Evolutionary conservation across 345 rosid genomes (phyloP), one percentile per base, ranked within the genome.

Genomic region (Pistacia integerrima): DNA sequence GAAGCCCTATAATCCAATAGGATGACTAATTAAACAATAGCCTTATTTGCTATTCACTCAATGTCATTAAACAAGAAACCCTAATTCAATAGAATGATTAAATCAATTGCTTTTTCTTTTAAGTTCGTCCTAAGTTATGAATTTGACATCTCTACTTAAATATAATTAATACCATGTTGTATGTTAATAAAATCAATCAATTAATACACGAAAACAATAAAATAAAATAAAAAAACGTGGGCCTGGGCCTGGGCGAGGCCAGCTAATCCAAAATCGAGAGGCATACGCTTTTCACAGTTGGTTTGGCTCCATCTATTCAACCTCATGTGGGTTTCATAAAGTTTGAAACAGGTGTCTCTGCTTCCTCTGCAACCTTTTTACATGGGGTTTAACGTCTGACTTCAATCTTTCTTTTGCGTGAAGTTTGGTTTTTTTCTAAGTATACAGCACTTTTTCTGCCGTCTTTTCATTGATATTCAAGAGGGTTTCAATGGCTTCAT

Each of bases 401-500:
- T 55, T 54, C 70, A 36, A 38, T 36, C 58, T 49, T 13, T 48
- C 10, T 70, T 55, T 36, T 35, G 35, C 6, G n/a, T 54, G 22
- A 59, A 25, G 18, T 44, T 49, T 58, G 13, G 44, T 66, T 62
- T 28, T 28, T 74, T 52, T 52, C 68, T 64, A 4, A 46, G 59
- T 48, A 49, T 20, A 11, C 57, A 61, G 3, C 49, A 12, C 33
- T 14, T 20, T 18, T 11, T 72, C 35, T 17, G 74, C 18, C 30
- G 30, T 36, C 20, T 35, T 41, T 35, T 35, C 30, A 16, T 41
- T 41, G n/a, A 1, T 41, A 8, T 14, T 63, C n/a, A 5, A 14
- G 44, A 33, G 5, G 65, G 49, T 74, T 62, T 75, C 80, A 10
- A 86, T 86, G 89, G 85, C 86, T 69, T 83, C 87, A 57, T 81